Evolutionary conservation across 345 rosid species (phyloP).

Genomic region (Salix dunnii): DNA sequence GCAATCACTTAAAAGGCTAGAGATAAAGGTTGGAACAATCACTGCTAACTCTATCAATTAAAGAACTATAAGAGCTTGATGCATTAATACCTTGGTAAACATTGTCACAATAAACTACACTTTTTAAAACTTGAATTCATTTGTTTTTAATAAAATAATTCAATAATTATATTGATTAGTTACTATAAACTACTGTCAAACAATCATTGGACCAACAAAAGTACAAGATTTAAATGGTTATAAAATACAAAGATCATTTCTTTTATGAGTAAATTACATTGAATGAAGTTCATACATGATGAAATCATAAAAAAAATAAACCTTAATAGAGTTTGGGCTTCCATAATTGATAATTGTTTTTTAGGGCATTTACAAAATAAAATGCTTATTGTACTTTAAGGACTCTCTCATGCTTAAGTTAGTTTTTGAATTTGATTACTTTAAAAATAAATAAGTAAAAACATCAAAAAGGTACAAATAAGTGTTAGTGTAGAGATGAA

Average conservation of each 20-base stretch:
- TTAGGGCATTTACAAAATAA: too few species aligned
- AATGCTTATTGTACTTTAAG: too few species aligned
- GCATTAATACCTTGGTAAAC: neutral
- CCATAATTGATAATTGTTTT: too few species aligned
- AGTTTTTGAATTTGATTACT: too few species aligned
- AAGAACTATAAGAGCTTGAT: neutral
- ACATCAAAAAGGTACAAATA: too few species aligned
- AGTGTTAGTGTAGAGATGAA: too few species aligned
- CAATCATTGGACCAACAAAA: neutral
- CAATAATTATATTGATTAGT: neutral
- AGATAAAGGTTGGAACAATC: neutral
- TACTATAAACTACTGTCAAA: neutral
- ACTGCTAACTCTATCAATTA: neutral
- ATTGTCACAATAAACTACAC: too few species aligned
- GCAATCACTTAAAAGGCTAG: neutral
- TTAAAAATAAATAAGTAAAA: too few species aligned
- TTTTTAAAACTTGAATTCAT: too few species aligned
- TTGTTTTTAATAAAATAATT: neutral
- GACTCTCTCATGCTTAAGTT: too few species aligned
- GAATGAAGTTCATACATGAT: neutral
- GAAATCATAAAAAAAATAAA: too few species aligned
- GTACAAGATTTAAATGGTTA: neutral
- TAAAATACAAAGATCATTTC: neutral
- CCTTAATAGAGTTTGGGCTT: too few species aligned
- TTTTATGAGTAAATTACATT: neutral